Percentiles rank a stretch among this genome's conserved stretches.
These are phyloP conservation scores for Podila clonocystis DNA, from an alignment of 192 early-diverging fungal species.

Conservation along the genomic window DNA sequence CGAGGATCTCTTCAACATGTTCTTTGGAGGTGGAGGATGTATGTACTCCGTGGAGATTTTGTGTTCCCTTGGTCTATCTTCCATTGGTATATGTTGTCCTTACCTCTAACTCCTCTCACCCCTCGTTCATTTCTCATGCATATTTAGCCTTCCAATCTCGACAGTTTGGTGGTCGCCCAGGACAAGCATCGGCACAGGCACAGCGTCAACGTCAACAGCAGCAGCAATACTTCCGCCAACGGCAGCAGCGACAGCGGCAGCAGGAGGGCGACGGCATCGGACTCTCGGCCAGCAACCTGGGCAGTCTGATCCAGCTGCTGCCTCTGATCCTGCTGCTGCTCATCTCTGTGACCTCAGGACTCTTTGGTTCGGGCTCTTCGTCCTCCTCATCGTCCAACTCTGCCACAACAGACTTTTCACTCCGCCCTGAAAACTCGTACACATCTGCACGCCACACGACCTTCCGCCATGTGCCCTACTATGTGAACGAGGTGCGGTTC, in stretches of 20 bases:
- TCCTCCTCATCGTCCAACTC: conserved; percentile 15
- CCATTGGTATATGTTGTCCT: conserved; percentile 32
- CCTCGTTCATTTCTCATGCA: neutral
- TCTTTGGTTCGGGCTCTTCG: conserved; percentile 55
- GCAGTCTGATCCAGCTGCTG: conserved; percentile 76
- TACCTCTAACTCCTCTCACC: neutral
- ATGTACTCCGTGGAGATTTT: conserved; percentile 7
- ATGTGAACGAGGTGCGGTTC: conserved; percentile 71
- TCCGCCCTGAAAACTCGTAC: conserved; percentile 64
- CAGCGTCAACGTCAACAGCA: conserved; percentile 34
- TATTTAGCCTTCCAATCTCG: conserved; percentile 61
- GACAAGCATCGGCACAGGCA: conserved; percentile 45
- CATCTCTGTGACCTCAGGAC: conserved; percentile 75
- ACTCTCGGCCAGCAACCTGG: conserved; percentile 43
- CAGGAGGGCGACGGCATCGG: conserved; percentile 47
- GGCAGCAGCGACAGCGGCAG: conserved; percentile 19
- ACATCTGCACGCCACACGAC: conserved; percentile 64
- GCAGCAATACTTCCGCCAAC: conserved; percentile 14
- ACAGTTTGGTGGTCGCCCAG: conserved; percentile 71
- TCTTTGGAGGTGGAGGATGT: conserved; percentile 79
- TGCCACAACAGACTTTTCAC: conserved; percentile 63
- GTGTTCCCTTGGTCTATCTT: conserved; percentile 39
- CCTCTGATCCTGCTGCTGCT: conserved; percentile 84
- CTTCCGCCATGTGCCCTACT: conserved; percentile 76
- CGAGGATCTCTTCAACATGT: conserved; percentile 97